These are phyloP conservation scores for Waltiozyma sp. DNA, from an alignment of 1,139 yeast genomes.

Conservation along the genomic window DNA sequence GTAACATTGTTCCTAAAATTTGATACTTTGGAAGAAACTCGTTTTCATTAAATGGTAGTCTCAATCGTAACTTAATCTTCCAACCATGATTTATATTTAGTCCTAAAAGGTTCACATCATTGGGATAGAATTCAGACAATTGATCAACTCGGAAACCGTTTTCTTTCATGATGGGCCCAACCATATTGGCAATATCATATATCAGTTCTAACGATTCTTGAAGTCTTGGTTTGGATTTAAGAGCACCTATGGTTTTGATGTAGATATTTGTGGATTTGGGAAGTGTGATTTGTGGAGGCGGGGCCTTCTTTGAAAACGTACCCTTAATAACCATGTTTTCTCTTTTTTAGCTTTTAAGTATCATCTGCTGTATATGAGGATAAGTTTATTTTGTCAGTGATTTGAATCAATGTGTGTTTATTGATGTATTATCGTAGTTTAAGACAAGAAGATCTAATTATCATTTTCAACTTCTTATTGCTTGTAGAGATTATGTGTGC, in stretches of 20 bases:
- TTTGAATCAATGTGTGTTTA: too few species aligned
- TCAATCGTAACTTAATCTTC: slow-evolving; percentile 60
- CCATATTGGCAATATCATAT: slow-evolving; percentile 48
- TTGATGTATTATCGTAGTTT: too few species aligned
- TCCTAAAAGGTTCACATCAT: slow-evolving; percentile 54
- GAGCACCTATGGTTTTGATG: slow-evolving; percentile 43
- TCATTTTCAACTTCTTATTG: too few species aligned
- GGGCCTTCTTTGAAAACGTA: slow-evolving; percentile 10
- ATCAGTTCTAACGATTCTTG: slow-evolving; percentile 49
- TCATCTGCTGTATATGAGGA: too few species aligned
- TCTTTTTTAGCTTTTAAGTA: neutral
- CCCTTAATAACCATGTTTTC: slow-evolving; percentile 16
- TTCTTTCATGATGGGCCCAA: slow-evolving; percentile 67
- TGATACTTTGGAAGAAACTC: slow-evolving; percentile 58
- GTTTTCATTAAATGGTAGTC: slow-evolving; percentile 45
- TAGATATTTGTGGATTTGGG: slow-evolving; percentile 35
- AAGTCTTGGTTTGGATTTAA: slow-evolving; percentile 40
- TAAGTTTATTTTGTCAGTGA: too few species aligned
- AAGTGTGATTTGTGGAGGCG: slow-evolving; percentile 10
- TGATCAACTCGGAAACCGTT: slow-evolving; percentile 56
- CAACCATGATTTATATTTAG: slow-evolving; percentile 78
- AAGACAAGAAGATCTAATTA: too few species aligned
- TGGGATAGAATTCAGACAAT: slow-evolving; percentile 82
- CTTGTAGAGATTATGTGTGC: too few species aligned
- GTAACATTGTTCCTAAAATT: slow-evolving; percentile 74